These are phyloP conservation scores for Trichoderma breve DNA, from an alignment of 2,329 filamentous ascomycete species.

Conservation along the genomic window DNA sequence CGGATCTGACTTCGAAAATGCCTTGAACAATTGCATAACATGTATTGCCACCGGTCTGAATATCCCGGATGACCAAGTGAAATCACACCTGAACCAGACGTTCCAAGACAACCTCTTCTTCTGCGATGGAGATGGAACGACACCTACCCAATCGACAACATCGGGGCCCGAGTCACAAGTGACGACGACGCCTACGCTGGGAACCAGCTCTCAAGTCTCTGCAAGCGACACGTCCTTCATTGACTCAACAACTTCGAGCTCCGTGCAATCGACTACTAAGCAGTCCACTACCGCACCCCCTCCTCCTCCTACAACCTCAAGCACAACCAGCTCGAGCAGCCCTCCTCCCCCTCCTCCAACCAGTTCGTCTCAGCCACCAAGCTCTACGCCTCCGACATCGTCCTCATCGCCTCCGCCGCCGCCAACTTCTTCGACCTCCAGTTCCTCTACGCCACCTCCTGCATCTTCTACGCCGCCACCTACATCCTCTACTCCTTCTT, in stretches of 20 bases:
- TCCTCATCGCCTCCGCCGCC: neutral
- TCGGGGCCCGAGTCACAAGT: conserved; percentile 28
- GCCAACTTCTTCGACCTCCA: neutral
- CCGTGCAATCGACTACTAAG: neutral
- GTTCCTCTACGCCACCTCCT: neutral
- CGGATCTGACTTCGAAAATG: conserved; percentile 41
- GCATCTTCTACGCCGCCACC: neutral
- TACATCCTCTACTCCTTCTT: neutral
- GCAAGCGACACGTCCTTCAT: conserved; percentile 23
- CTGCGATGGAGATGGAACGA: conserved; percentile 38
- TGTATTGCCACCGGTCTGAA: conserved; percentile 41
- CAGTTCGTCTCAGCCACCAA: neutral
- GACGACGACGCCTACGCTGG: conserved; percentile 24
- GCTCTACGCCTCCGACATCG: neutral
- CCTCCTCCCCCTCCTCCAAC: neutral
- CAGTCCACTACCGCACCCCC: neutral
- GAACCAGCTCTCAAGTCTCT: conserved; percentile 29
- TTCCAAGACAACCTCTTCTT: too few relatives aligned
- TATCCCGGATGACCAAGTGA: conserved; percentile 25
- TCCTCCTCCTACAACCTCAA: neutral
- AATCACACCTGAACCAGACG: too few relatives aligned
- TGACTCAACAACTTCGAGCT: neutral
- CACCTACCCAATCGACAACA: conserved; percentile 20
- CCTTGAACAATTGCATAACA: conserved; percentile 37
- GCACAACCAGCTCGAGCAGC: neutral